Percentiles rank a stretch among this genome's conserved stretches.
Evolutionary conservation across 768 basidiomycete genomes (phyloP).

Genomic region (Lactifluus hygrophoroides): DNA sequence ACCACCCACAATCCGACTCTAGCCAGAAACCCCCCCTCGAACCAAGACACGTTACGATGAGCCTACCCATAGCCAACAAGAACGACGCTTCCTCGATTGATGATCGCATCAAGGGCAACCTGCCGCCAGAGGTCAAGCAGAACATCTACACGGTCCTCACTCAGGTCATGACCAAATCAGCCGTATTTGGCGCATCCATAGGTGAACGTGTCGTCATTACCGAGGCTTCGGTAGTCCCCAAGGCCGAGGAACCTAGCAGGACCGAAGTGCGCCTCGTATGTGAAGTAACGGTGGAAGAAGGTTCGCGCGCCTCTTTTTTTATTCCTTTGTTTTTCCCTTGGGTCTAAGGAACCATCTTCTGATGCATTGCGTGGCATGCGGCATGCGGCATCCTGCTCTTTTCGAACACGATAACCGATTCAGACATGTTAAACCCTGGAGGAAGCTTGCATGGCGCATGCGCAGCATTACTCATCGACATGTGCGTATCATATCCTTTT

Average conservation of each 20-base stretch:
- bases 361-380: too few species aligned
- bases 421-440: conserved; percentile 25
- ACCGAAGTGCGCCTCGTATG: conserved; percentile 27
- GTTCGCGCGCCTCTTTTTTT: conserved; percentile 14
- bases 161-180: background rate
- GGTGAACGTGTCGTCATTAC: conserved; percentile 18
- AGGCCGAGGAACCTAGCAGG: conserved; percentile 27
- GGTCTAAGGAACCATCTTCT: background rate
- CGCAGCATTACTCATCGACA: conserved; percentile 23
- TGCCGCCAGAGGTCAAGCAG: background rate
- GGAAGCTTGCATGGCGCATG: conserved; percentile 24
- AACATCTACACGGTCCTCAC: background rate
- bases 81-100: background rate
- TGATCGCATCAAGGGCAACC: conserved; percentile 3
- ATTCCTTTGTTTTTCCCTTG: background rate
- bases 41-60: background rate
- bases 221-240: conserved; percentile 23
- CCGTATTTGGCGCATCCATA: conserved; percentile 21
- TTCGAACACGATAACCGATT: too few species aligned
- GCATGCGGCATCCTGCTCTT: too few species aligned
- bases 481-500: conserved; percentile 6
- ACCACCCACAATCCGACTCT: background rate
- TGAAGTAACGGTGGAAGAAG: conserved; percentile 24
- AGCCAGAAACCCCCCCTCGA: background rate
- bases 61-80: background rate